Conservation (phyloP, 495 filamentous ascomycete genomes). For the Aspergillus olivimuriae region DNA sequence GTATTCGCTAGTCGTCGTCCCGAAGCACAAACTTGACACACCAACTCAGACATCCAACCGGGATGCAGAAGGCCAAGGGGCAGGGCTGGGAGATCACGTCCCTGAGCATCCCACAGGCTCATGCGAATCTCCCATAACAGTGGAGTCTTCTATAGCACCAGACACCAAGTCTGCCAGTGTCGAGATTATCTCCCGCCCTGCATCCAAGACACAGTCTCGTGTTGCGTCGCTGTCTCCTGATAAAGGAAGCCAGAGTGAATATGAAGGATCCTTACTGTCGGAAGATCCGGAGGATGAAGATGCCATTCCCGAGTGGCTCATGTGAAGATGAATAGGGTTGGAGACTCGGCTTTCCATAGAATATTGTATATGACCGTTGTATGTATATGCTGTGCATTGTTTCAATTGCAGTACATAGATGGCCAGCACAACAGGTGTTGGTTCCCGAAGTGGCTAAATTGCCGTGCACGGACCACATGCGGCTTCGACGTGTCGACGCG, state of each 20-base stretch:
- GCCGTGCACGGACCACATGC: conserved; percentile 8
- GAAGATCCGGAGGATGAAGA: conserved; percentile 65
- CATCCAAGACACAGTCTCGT: conserved; percentile 13
- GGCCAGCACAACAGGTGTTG: too few species aligned
- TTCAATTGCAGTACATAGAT: too few species aligned
- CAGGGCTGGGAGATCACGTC: too few species aligned
- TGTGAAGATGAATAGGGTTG: conserved; percentile 26
- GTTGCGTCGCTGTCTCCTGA: conserved; percentile 3
- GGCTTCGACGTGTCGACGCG: conserved; percentile 13
- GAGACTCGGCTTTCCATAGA: too few species aligned
- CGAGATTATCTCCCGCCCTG: conserved; percentile 16
- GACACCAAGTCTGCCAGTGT: conserved; percentile 22
- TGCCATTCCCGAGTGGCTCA: conserved; percentile 60
- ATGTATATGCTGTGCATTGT: too few species aligned
- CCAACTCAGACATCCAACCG: too few species aligned
- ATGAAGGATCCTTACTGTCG: conserved; percentile 44
- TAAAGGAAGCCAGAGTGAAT: conserved; percentile 27
- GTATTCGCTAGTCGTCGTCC: conserved; percentile 32
- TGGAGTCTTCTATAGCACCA: conserved; percentile 20
- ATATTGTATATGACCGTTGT: too few species aligned
- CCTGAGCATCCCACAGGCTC: too few species aligned
- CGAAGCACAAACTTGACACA: conserved; percentile 6
- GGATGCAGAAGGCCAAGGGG: too few species aligned
- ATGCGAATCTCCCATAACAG: conserved; percentile 17
- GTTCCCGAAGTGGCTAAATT: too few species aligned